Evolutionary conservation across 1,139 yeast species (phyloP), one percentile per base, ranked within the genome.

Genomic region (Zygoascus meyerae): DNA sequence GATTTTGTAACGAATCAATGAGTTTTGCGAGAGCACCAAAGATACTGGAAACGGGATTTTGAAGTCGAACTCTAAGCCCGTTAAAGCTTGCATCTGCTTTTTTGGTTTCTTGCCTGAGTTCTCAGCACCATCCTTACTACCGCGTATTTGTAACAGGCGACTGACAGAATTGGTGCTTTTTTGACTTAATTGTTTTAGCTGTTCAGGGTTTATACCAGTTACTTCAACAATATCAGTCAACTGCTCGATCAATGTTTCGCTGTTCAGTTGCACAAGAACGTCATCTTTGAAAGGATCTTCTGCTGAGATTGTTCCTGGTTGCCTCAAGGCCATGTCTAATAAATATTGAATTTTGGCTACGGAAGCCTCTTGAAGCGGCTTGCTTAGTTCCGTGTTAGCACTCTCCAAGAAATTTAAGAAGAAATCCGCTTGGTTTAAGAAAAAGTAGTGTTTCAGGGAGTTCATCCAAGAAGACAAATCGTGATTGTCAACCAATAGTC

Each of bases 1-100:
- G 30, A 87, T 70, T 62, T 90, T 96, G 59, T 84, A 89, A 51
- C 94, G 89, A 43, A 81, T 75, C 31, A 87, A 72, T 29, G 83
- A 78, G 38, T 86, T 83, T 50, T 82, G 77, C 21, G 85, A 79
- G 2, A 89, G 67, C 1, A 92, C 72, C 34, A 90, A 70, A 54
- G 89, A 87, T 42, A 89, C 66, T 0, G 99, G 99, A 60, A 87
- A 94, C 5, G 97, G 96, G 16, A 90, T 70, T 26, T 74, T 70
- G 32, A 86, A 63, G 46, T 86, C 85, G 37, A 89, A 69, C 54
- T 81, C 84, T 11, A 89, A 63, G 38, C 78, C 78, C 56, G 82
- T 77, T 6, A 78, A 69, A 11, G 79, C 75, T 34, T 66, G 66
- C 53, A 48, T 52, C 21, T 35, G 43, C 30, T 45, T 44, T 40